Evolutionary conservation across 202 grass and related monocot species (phyloP), one percentile per base, ranked within the genome.

Genomic region (Carex sylvatica): DNA sequence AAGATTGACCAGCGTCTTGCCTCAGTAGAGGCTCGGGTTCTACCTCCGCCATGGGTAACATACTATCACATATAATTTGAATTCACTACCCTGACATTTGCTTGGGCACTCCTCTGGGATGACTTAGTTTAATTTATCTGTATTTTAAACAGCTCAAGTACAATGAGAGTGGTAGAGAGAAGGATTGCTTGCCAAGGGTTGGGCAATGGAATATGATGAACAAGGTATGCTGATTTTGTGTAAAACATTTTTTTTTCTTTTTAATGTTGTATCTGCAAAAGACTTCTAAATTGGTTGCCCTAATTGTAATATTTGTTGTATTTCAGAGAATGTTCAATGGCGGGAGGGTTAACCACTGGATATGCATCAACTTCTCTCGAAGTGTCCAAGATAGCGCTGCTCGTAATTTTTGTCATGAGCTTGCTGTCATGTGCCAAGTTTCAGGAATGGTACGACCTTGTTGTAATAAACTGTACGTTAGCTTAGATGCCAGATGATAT

Each of bases 161-260:
- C 79, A 90, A 91, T 84, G 94, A 97, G 74, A 97, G 89, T 74
- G 94, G 94, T 52, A 92, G 90, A 87, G 94, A 97, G 88, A 97
- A 87, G 81, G 92, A 94, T 89, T 91, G 93, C 35, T 90, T 92
- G 75, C 94, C 94, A 61, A 94, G 90, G 65, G 77, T 97, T 20
- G 94, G 94, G 56, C 94, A 97, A 79, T 97, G 94, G 94, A 97
- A 97, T 82, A 97, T 97, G 94, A 97, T 97, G 94, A 97, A 97
- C 59, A 97, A 97, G 94, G 94, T 97, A 89, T 58, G 63, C 3
- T 84, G 4, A 16, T 65, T 46, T 65, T 80, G 19, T 5, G 14
- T 26, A 46, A 61, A 59, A 18, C n/a, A 68, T 10, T 13, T 14
- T 16, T 4, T 10, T 9, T 80, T 20, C 26, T 47, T 54, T 66